Evolutionary conservation across 495 filamentous ascomycete genomes (phyloP).

Genomic region (Aspergillus sparsus): DNA sequence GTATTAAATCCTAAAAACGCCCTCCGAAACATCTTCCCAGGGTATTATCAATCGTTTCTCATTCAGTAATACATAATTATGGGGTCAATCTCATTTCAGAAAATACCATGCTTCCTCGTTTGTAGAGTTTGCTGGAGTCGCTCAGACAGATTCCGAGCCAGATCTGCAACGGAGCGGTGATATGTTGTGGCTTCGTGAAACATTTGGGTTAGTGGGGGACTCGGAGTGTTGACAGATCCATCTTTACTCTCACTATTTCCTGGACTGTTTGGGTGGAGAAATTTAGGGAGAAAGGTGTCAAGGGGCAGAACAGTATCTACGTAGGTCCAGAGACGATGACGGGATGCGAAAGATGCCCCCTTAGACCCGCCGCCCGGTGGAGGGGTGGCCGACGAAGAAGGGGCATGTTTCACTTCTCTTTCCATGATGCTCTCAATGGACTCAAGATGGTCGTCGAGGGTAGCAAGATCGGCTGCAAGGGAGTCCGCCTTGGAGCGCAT

Average conservation of each 20-base stretch:
- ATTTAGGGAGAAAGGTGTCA: constrained; percentile 8
- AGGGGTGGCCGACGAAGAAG: constrained; percentile 4
- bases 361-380: neutral
- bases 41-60: constrained; percentile 2
- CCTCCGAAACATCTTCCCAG: neutral
- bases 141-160: constrained; percentile 25
- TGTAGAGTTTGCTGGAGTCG: constrained; percentile 24
- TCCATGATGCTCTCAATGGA: constrained; percentile 39
- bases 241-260: neutral
- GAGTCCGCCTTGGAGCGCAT: constrained; percentile 43
- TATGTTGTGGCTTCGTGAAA: constrained; percentile 34
- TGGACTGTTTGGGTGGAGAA: constrained; percentile 5
- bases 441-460: constrained; percentile 46
- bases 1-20: neutral
- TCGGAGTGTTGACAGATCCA: neutral
- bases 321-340: constrained; percentile 7
- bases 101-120: constrained; percentile 9
- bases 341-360: constrained; percentile 2
- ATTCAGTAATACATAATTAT: neutral
- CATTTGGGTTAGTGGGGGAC: constrained; percentile 10
- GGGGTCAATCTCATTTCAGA: neutral
- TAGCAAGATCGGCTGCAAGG: constrained; percentile 36
- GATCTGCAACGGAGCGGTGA: constrained; percentile 29
- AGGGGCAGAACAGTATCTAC: constrained; percentile 15
- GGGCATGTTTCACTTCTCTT: constrained; percentile 23